Evolutionary conservation across 306 rosid genomes (phyloP), one percentile per base, ranked within the genome.

Genomic region (Comarum palustre): DNA sequence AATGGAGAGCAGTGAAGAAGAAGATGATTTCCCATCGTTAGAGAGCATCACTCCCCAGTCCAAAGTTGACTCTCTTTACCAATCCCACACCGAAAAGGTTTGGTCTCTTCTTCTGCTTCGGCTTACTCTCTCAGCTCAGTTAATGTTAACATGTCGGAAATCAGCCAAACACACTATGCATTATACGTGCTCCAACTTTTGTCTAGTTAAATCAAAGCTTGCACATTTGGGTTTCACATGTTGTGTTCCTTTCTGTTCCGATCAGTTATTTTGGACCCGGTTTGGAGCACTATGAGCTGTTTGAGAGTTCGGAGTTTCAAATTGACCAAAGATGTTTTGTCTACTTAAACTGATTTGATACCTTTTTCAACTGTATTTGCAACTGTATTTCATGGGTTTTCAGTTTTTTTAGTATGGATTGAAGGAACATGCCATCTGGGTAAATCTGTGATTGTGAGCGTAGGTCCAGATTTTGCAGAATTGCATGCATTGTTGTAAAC

Each of bases 1-100:
- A 67, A 90, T 94, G 98, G 98, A 94, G 91, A 91, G 98, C 76
- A 91, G 97, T 61, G 98, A 91, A 82, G 98, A 94, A 80, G 98
- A 94, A 32, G 98, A 94, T 16, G 98, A 94, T 38, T 91, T 94
- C 73, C 98, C 98, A 52, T 85, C 88, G 60, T 86, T 89, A 7
- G 98, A 94, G 69, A 84, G 91, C 80, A 94, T 94, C 62, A 86
- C 86, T 34, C 95, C 97, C n/a, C 98, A 91, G 82, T 81, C 95
- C 69, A 88, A 88, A 78, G 95, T 94, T 54, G 96, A 94, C 41
- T 89, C 98, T 24, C 88, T 94, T 58, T 87, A 89, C 77, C 98
- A 94, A 79, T 94, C 98, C 34, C 95, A 84, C 82, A 71, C 97
- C 71, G 98, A 91, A 85, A 88, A 91, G 97, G 98, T 94, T 75